A percentile compares a stretch with the other conserved stretches of the same genome.
These are phyloP conservation scores for Vaccinium myrtillus DNA, from an alignment of 148 eudicot genomes.

Conservation along the genomic window DNA sequence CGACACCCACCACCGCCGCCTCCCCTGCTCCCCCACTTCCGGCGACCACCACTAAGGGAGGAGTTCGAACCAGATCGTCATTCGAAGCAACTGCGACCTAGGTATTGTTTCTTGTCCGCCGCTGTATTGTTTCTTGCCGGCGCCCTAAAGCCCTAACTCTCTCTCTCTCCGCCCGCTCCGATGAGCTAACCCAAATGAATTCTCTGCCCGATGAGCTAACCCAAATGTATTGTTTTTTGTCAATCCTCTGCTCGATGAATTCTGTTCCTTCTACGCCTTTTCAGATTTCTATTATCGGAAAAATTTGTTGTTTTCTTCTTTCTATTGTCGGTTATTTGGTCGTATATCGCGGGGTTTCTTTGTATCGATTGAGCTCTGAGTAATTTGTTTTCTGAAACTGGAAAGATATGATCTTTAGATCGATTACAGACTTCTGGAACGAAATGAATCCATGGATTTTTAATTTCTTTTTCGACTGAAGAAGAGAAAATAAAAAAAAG, in stretches of 20 bases:
- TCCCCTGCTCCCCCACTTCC: too few species aligned
- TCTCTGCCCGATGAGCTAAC: too few species aligned
- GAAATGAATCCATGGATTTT: not conserved
- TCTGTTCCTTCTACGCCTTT: not conserved
- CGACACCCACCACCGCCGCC: too few species aligned
- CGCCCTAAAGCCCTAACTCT: slow-evolving; percentile 8
- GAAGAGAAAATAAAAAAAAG: too few species aligned
- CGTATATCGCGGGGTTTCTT: slow-evolving; percentile 2
- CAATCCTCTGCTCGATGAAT: not conserved
- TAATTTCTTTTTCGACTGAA: not conserved
- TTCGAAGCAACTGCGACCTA: too few species aligned
- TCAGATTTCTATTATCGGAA: not conserved
- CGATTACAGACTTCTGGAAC: not conserved
- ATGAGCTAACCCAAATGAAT: not conserved
- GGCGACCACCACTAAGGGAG: too few species aligned
- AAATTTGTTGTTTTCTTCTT: not conserved
- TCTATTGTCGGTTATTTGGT: not conserved
- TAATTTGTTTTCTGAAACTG: not conserved
- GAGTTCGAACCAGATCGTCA: too few species aligned
- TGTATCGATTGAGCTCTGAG: not conserved
- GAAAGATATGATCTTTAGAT: not conserved
- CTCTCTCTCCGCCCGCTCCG: not conserved
- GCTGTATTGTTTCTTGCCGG: slow-evolving; percentile 16
- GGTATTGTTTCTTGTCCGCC: not conserved
- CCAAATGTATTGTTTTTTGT: too few species aligned